A percentile compares a stretch with the other conserved stretches of the same genome.
These are phyloP conservation scores for Nitzschia sp. DNA, from an alignment of 108 stramenopile genomes.

Conservation along the genomic window DNA sequence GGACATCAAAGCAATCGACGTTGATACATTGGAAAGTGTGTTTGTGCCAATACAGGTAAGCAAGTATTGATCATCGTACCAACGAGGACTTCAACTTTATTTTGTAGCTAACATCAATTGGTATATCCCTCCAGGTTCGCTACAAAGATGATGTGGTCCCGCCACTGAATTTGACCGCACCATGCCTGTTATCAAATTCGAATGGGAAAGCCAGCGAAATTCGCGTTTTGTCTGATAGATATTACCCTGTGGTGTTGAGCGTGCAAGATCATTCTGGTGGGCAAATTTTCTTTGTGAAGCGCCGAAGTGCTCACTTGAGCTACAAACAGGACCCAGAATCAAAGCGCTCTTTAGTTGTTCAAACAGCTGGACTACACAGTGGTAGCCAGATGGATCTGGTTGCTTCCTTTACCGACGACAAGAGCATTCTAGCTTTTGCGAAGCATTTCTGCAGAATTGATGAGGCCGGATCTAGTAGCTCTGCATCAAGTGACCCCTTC, in stretches of 20 bases:
- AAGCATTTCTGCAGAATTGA: conserved; percentile 62
- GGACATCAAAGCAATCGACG: conserved; percentile 85
- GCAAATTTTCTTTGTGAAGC: conserved; percentile 76
- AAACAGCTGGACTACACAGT: conserved; percentile 32
- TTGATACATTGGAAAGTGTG: conserved; percentile 80
- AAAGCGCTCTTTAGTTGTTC: conserved; percentile 43
- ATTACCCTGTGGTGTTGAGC: conserved; percentile 30
- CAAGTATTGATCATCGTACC: no score
- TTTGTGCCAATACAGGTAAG: conserved; percentile 72
- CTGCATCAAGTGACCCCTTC: conserved; percentile 3
- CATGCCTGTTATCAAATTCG: conserved; percentile 44
- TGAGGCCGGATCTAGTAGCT: conserved; percentile 14
- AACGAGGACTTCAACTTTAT: no score
- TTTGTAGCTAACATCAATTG: no score
- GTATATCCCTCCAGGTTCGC: conserved; percentile 26
- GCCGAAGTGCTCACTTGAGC: conserved; percentile 70
- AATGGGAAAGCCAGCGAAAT: conserved; percentile 30
- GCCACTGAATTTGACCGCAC: conserved; percentile 35
- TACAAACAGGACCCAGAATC: conserved; percentile 68
- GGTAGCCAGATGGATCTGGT: conserved; percentile 55
- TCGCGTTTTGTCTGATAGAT: conserved; percentile 55
- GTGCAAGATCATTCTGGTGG: conserved; percentile 22
- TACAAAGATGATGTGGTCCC: conserved; percentile 16
- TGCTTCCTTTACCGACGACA: conserved; percentile 77
- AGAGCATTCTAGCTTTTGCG: conserved; percentile 54